Evolutionary conservation across 108 stramenopile species (phyloP).

Genomic region (Skeletonema costatum): DNA sequence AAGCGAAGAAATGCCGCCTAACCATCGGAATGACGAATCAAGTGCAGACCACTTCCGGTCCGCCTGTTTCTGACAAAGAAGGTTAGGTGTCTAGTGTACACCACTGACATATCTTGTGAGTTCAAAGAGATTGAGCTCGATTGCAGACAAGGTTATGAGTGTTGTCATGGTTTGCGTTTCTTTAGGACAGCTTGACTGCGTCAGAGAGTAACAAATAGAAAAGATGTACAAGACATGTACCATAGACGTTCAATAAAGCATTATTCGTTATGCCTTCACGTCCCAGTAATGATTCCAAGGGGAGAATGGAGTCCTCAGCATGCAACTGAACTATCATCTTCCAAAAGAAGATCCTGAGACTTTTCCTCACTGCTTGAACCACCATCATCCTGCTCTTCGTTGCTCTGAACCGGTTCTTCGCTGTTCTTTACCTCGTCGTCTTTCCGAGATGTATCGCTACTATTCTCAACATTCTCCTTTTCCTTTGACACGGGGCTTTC

Average conservation of each 20-base stretch:
- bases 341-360: neutral
- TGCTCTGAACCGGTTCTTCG: neutral
- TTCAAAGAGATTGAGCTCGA: neutral
- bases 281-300: neutral
- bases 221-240: neutral
- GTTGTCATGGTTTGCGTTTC: neutral
- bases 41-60: neutral
- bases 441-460: neutral
- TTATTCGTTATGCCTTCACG: neutral
- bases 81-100: neutral
- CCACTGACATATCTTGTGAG: neutral
- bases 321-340: neutral
- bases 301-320: neutral
- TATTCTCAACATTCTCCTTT: slow-evolving; percentile 25
- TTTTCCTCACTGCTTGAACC: neutral
- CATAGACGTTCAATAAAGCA: neutral
- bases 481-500: slow-evolving; percentile 5
- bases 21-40: slow-evolving; percentile 41
- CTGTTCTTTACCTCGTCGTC: neutral
- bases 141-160: slow-evolving; percentile 3
- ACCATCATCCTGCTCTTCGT: neutral
- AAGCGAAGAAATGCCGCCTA: neutral
- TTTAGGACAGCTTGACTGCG: neutral
- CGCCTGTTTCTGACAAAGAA: slow-evolving; percentile 40
- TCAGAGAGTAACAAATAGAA: neutral